phyloP scores from a whole-genome alignment of 2,329 filamentous ascomycete species.

The Epichloe coenophiala region DNA sequence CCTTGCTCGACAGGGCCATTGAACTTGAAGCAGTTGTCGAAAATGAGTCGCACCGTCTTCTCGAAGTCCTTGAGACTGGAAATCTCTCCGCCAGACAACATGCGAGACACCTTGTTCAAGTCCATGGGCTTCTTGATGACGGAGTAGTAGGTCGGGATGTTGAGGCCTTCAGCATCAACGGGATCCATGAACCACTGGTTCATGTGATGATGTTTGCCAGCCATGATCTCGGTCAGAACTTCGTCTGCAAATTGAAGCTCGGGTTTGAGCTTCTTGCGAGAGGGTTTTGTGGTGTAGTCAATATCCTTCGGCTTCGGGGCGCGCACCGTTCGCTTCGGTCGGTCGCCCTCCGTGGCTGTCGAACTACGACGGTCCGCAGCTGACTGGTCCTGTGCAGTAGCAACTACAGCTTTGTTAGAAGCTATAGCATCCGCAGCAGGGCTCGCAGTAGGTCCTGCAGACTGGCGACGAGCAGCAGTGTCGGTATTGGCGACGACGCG shows the following conservation, averaged over 20 bases:
- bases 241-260: constrained; percentile 86
- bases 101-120: constrained; percentile 63
- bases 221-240: constrained; percentile 63
- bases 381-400: constrained; percentile 10
- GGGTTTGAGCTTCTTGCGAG: constrained; percentile 78
- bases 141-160: constrained; percentile 86
- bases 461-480: constrained; percentile 14
- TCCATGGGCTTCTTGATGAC: constrained; percentile 98
- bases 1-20: constrained; percentile 47
- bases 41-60: constrained; percentile 66
- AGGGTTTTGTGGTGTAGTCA: constrained; percentile 62
- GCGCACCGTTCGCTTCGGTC: constrained; percentile 88
- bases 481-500: constrained; percentile 15
- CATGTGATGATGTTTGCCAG: constrained; percentile 52
- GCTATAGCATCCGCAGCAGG: constrained; percentile 13
- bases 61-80: constrained; percentile 75
- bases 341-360: constrained; percentile 57
- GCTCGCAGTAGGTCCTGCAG: constrained; percentile 17
- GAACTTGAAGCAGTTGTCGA: constrained; percentile 85
- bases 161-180: constrained; percentile 85
- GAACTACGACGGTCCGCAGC: constrained; percentile 49
- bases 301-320: constrained; percentile 82
- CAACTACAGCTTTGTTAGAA: constrained; percentile 9
- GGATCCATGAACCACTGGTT: constrained; percentile 68
- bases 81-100: constrained; percentile 69